These are phyloP conservation scores for Amoebophrya sp. DNA, from an alignment of 169 alveolate species.

Conservation along the genomic window DNA sequence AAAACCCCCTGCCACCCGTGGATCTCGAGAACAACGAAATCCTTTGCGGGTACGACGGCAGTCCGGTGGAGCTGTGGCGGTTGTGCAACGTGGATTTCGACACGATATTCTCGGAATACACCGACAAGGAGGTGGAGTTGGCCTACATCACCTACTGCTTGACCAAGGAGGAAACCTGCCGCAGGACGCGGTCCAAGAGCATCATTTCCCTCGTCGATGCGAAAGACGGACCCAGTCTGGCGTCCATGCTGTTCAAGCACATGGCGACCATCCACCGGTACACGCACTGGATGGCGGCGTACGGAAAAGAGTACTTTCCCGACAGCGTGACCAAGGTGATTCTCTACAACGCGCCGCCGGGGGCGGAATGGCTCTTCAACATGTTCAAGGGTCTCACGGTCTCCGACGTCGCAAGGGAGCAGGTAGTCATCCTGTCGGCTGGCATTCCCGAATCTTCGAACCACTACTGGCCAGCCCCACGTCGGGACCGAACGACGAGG, in stretches of 20 bases:
- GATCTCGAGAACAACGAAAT: no score
- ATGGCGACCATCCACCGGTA: neutral
- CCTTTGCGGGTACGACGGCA: neutral
- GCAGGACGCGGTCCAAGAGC: no score
- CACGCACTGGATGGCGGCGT: neutral
- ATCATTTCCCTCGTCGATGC: no score
- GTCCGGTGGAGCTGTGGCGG: neutral
- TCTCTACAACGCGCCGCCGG: neutral
- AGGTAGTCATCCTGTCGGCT: no score
- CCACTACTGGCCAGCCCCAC: no score
- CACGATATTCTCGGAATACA: neutral
- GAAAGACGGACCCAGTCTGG: no score
- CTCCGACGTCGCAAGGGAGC: no score
- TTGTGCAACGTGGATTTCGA: neutral
- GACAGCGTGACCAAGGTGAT: neutral
- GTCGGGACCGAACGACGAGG: no score
- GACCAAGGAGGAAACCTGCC: neutral
- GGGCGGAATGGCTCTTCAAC: neutral
- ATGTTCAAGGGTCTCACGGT: no score
- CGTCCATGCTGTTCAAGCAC: no score
- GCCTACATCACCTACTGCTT: neutral
- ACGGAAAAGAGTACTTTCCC: neutral
- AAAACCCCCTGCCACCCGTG: no score
- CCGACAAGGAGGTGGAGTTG: neutral
- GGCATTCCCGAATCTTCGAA: no score